A percentile compares a stretch with the other conserved stretches of the same genome.
These are phyloP conservation scores for Leccinum pellstonianum DNA, from an alignment of 768 basidiomycete species.

Conservation along the genomic window DNA sequence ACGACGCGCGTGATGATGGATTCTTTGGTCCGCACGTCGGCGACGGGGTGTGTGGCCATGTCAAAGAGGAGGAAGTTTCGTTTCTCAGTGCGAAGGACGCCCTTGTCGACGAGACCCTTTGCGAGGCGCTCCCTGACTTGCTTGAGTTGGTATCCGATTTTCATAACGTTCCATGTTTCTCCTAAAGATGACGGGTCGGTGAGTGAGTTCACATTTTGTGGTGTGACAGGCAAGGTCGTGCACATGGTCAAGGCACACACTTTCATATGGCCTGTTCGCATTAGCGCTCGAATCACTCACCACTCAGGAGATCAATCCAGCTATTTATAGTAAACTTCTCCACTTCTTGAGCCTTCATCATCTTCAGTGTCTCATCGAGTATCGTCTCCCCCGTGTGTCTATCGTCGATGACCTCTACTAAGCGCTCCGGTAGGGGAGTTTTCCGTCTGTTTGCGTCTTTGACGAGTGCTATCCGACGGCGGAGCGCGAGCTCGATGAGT, in stretches of 20 bases:
- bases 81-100: slow-evolving; percentile 97
- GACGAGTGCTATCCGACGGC: slow-evolving; percentile 88
- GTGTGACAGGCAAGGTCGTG: background rate
- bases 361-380: slow-evolving; percentile 90
- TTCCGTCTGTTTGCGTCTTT: slow-evolving; percentile 75
- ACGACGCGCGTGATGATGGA: slow-evolving; percentile 74
- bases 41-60: slow-evolving; percentile 99
- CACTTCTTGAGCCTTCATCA: slow-evolving; percentile 82
- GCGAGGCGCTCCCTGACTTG: slow-evolving; percentile 97
- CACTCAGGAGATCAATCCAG: slow-evolving; percentile 94
- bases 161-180: slow-evolving; percentile 99
- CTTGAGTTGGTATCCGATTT: slow-evolving; percentile 98
- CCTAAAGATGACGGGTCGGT: slow-evolving; percentile 46
- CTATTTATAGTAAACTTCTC: slow-evolving; percentile 67
- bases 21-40: slow-evolving; percentile 90
- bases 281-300: slow-evolving; percentile 39
- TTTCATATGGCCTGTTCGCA: background rate
- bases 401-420: slow-evolving; percentile 91
- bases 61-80: slow-evolving; percentile 98
- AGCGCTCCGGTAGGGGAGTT: slow-evolving; percentile 72
- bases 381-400: slow-evolving; percentile 94
- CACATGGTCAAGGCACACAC: background rate
- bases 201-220: background rate
- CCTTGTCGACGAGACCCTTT: slow-evolving; percentile 97
- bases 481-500: slow-evolving; percentile 93